These are phyloP conservation scores for Pythium insidiosum DNA, from an alignment of 352 stramenopile species.

Conservation along the genomic window DNA sequence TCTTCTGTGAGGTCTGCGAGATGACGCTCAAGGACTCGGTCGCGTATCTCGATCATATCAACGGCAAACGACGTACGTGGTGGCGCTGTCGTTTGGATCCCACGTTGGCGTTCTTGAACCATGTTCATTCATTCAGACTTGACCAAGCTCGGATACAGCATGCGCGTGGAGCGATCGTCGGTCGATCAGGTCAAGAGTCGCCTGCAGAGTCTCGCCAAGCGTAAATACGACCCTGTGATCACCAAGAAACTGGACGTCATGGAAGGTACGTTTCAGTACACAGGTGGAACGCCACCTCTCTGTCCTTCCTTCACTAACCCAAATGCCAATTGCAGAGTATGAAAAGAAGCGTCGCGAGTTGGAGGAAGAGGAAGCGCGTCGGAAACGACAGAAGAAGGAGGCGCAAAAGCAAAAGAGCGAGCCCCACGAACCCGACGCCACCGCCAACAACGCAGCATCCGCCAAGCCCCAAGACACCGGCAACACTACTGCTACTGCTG, in stretches of 20 bases:
- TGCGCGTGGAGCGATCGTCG: constrained; percentile 86
- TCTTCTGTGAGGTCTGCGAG: constrained; percentile 92
- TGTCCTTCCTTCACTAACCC: background rate
- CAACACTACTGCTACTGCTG: background rate
- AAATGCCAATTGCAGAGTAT: constrained; percentile 39
- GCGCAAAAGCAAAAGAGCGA: constrained; percentile 65
- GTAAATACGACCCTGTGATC: constrained; percentile 77
- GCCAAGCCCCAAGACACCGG: background rate
- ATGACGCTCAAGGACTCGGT: constrained; percentile 89
- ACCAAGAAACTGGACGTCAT: constrained; percentile 77
- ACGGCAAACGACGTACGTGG: constrained; percentile 89
- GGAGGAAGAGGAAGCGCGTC: constrained; percentile 53
- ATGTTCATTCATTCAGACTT: constrained; percentile 15
- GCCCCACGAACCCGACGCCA: background rate
- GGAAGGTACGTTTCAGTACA: constrained; percentile 45
- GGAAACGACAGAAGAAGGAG: constrained; percentile 72
- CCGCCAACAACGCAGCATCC: background rate
- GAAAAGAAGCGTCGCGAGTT: constrained; percentile 76
- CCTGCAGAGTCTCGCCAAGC: constrained; percentile 71
- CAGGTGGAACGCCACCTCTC: no score
- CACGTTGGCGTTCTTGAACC: background rate
- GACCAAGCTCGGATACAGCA: constrained; percentile 86
- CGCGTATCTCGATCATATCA: constrained; percentile 93
- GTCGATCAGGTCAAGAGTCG: constrained; percentile 84
- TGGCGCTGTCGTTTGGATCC: background rate